Base-by-base conservation (phyloP, 768 basidiomycete species). In the Macrolepiota dolichaula region DNA sequence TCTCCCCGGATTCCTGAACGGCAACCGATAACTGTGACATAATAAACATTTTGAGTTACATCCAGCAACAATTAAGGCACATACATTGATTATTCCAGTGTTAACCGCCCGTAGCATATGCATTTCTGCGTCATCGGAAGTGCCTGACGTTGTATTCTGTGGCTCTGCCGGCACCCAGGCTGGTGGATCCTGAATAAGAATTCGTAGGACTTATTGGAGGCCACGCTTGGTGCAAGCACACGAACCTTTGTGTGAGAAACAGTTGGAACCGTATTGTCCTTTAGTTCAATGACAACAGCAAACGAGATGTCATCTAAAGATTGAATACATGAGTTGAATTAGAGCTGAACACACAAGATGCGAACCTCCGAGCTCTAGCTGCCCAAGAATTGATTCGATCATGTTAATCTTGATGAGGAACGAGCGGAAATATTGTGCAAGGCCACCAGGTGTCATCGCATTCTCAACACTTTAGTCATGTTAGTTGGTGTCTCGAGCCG, bases 391-490 rank as follows among this genome's bases (percentile, higher is more conserved):
- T 17, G 87, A 79, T 65, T 93, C 90, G 49, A 92, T 79, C 85
- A 89, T 88, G 56, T 75, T 84, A 47, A 96, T 79, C 68, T 92
- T 95, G 67, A 92, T 79, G 38, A 96, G 77, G 65, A 94, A 92
- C 3, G 91, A 87, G 5, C 92, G 85, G 64, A 96, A 91, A 65
- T 89, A 89, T 69, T 88, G 89, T 17, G 83, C 81, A 2, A 95
- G 81, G 7, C 84, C 78, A 1, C 73, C 73, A 0, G 83, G 69
- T 0, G 87, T 79, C 79, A 95, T 87, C 7, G 89, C 92, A 51
- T 81, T 84, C 65, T 86, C 83, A 13, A 90, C 85, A 57, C 91
- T 93, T 64, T 24, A 42, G 10, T 55, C n/a, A 9, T 27, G 40
- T 58, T 50, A 50, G 36, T 15, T 9, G 17, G 22, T 19, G 15